Conservation (phyloP, 352 stramenopile species). For the Pythium oligandrum region DNA sequence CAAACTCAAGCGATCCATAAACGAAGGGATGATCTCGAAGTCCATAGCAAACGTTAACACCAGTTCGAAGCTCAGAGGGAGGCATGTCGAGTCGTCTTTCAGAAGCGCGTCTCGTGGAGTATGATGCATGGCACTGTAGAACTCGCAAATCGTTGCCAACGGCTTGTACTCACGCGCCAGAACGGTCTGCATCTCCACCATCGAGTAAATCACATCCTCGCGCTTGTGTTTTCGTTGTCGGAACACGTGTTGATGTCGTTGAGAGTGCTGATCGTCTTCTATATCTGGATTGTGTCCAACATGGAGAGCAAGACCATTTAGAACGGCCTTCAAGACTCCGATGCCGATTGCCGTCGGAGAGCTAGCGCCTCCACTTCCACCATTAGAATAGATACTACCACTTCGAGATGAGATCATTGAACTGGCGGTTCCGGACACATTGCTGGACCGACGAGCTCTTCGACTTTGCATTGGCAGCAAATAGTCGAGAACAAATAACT, state of each 20-base stretch:
- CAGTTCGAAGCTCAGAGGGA: conserved; percentile 58
- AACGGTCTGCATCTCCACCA: conserved; percentile 71
- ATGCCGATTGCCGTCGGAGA: conserved; percentile 24
- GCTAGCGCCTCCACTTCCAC: conserved; percentile 5
- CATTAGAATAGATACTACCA: not conserved
- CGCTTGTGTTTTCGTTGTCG: conserved; percentile 24
- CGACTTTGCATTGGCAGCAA: conserved; percentile 35
- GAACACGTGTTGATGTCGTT: too few species aligned
- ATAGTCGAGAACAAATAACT: conserved; percentile 51
- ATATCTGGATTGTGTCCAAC: conserved; percentile 21
- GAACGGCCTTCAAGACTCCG: conserved; percentile 36
- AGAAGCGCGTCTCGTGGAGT: conserved; percentile 15
- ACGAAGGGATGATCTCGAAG: conserved; percentile 75
- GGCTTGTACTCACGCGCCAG: conserved; percentile 64
- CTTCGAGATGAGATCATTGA: conserved; percentile 1
- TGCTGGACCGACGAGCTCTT: conserved; percentile 9
- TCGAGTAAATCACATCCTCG: conserved; percentile 65
- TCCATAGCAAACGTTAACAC: conserved; percentile 73
- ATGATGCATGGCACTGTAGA: conserved; percentile 58
- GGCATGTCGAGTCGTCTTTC: conserved; percentile 34
- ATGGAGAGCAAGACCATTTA: conserved; percentile 44
- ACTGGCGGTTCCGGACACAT: not conserved
- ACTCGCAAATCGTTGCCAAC: conserved; percentile 63
- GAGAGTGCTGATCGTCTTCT: conserved; percentile 8
- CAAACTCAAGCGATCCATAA: conserved; percentile 76